Evolutionary conservation across 805 yeast genomes (phyloP).

Genomic region (Priceomyces melissophilus): DNA sequence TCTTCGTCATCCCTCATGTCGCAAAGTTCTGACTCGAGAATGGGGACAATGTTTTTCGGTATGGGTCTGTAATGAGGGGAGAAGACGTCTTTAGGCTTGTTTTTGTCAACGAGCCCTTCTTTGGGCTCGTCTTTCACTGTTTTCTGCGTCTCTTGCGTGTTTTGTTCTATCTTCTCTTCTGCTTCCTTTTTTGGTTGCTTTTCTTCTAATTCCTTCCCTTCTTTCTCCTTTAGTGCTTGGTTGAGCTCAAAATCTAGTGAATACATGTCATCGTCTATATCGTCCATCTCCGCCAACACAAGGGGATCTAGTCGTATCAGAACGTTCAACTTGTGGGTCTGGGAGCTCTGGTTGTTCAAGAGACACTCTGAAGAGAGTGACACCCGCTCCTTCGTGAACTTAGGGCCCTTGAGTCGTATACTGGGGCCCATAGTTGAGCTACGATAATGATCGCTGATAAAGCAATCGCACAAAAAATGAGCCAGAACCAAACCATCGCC

Average conservation of each 20-base stretch:
- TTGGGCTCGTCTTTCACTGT: background rate
- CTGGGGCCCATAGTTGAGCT: slow-evolving; percentile 6
- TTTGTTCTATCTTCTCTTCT: background rate
- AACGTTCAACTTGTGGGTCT: slow-evolving; percentile 6
- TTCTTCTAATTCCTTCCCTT: no score
- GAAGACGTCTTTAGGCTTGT: no score
- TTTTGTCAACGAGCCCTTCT: background rate
- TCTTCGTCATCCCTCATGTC: slow-evolving; percentile 22
- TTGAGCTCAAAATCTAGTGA: slow-evolving; percentile 17
- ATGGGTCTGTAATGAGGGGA: slow-evolving; percentile 17
- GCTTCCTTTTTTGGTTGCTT: background rate
- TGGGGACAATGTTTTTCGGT: slow-evolving; percentile 27
- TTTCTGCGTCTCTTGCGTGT: background rate
- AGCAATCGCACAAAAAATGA: no score
- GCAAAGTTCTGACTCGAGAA: slow-evolving; percentile 26
- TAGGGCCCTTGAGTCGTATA: slow-evolving; percentile 11
- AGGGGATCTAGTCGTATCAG: slow-evolving; percentile 10
- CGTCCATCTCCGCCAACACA: slow-evolving; percentile 6
- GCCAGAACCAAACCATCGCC: no score
- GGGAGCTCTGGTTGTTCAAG: slow-evolving; percentile 5
- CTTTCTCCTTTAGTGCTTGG: slow-evolving; percentile 6
- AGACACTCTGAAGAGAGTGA: slow-evolving; percentile 5
- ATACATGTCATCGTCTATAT: slow-evolving; percentile 13
- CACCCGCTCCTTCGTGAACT: slow-evolving; percentile 6
- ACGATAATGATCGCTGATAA: no score